phyloP scores from a whole-genome alignment of 1,139 yeast genomes.

The Scheffersomyces titani region DNA sequence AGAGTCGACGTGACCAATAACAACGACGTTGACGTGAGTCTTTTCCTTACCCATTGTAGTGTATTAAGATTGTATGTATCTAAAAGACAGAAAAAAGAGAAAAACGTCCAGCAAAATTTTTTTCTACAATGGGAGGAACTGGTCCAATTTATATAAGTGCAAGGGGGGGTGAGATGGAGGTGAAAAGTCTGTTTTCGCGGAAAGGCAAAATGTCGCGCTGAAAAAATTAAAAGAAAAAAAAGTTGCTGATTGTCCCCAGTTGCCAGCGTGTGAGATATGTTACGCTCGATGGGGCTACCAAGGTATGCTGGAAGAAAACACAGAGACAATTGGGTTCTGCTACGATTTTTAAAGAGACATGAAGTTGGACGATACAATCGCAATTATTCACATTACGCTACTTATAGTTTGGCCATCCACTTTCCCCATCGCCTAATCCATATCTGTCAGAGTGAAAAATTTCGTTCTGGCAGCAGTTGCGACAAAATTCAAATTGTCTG shows the following conservation, averaged over 20 bases:
- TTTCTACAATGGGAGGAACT: slow-evolving; percentile 1
- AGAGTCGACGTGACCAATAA: slow-evolving; percentile 47
- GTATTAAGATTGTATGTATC: slow-evolving; percentile 1
- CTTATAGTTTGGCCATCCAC: not conserved
- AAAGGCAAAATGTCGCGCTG: not conserved
- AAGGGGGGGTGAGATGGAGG: not conserved
- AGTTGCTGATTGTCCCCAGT: not conserved
- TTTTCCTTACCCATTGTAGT: slow-evolving; percentile 28
- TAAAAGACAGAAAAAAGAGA: slow-evolving; percentile 5
- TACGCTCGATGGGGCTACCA: not conserved
- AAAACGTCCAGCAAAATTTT: slow-evolving; percentile 3
- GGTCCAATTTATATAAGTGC: slow-evolving; percentile 6
- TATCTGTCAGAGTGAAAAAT: not conserved
- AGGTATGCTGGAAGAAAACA: not conserved
- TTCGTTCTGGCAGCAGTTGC: not conserved
- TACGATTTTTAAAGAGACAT: not conserved
- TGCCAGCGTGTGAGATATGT: not conserved
- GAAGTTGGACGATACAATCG: not conserved
- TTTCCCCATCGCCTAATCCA: not conserved
- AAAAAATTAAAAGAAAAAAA: not conserved
- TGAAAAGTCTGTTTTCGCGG: not conserved
- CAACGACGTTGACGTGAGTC: slow-evolving; percentile 98
- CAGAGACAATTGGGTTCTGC: not conserved
- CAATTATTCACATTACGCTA: not conserved
- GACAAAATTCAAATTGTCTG: not conserved